Percentiles rank a stretch among this genome's conserved stretches.
Conservation (phyloP, 2,329 filamentous ascomycete genomes). For the Cercospora brassicicola region DNA sequence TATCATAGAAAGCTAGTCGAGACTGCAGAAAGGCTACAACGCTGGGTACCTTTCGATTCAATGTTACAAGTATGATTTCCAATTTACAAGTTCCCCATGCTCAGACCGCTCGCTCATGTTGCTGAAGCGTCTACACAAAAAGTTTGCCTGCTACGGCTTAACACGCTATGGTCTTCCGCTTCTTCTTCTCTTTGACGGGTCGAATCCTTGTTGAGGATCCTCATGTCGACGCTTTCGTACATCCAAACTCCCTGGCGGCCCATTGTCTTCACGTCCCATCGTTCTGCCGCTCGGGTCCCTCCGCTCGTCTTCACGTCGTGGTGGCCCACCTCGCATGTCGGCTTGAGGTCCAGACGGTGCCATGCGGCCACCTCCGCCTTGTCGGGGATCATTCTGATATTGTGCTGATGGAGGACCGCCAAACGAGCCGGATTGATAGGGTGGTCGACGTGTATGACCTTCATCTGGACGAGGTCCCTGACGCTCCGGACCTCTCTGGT, state of each 20-base stretch:
- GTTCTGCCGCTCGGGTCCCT: conserved; percentile 21
- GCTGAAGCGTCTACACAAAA: not conserved
- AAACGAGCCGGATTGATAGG: conserved; percentile 18
- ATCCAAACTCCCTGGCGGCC: conserved; percentile 15
- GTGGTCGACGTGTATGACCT: conserved; percentile 20
- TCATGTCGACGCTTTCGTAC: conserved; percentile 36
- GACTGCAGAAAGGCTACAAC: not conserved
- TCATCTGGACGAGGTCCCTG: conserved; percentile 21
- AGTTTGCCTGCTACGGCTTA: not conserved
- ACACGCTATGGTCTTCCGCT: conserved; percentile 22
- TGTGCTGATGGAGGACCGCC: conserved; percentile 19
- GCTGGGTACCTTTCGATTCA: not conserved
- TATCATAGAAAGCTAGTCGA: not conserved
- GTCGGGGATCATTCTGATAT: conserved; percentile 27
- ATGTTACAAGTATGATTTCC: conserved; percentile 1
- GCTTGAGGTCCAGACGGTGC: conserved; percentile 17
- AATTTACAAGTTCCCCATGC: not conserved
- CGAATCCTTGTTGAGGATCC: conserved; percentile 27
- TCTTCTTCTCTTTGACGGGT: conserved; percentile 30
- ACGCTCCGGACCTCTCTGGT: conserved; percentile 14
- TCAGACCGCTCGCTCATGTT: not conserved
- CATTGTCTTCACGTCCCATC: conserved; percentile 22
- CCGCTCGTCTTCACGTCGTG: conserved; percentile 27
- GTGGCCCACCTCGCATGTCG: conserved; percentile 26
- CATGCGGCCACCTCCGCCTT: conserved; percentile 23